Evolutionary conservation across 805 yeast genomes (phyloP).

Genomic region (Blastobotrys muscicola): DNA sequence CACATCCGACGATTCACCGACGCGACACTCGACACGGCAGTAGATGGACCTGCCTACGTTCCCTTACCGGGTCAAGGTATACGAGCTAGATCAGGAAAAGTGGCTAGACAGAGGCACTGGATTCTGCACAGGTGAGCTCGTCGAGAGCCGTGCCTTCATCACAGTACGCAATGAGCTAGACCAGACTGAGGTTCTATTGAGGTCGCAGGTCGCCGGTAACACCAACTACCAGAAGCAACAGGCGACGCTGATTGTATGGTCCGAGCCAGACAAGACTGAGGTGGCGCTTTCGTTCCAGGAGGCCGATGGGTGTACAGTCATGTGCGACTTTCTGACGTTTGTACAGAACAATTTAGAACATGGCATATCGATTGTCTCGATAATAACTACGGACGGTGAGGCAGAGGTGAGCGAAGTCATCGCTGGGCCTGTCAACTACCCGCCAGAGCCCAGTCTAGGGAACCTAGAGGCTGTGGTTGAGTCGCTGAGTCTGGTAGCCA

Average conservation of each 20-base stretch:
- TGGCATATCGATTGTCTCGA: conserved; percentile 64
- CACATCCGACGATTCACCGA: neutral
- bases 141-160: conserved; percentile 32
- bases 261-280: conserved; percentile 57
- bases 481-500: conserved; percentile 48
- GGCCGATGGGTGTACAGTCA: conserved; percentile 72
- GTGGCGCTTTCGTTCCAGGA: conserved; percentile 90
- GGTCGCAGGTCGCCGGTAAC: conserved; percentile 59
- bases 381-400: conserved; percentile 35
- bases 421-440: conserved; percentile 70
- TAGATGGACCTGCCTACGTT: conserved; percentile 26
- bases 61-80: conserved; percentile 86
- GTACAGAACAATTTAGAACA: conserved; percentile 55
- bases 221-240: conserved; percentile 89
- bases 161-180: conserved; percentile 65
- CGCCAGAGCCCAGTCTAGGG: conserved; percentile 37
- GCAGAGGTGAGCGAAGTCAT: conserved; percentile 55
- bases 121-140: conserved; percentile 63
- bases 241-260: conserved; percentile 91
- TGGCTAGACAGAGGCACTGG: conserved; percentile 96
- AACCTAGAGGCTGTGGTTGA: conserved; percentile 48
- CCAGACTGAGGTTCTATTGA: conserved; percentile 47
- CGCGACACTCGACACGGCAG: neutral
- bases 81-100: conserved; percentile 64
- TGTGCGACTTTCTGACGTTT: conserved; percentile 71